Conservation (phyloP, 2,329 filamentous ascomycete species). For the Domatiomyces globalis region DNA sequence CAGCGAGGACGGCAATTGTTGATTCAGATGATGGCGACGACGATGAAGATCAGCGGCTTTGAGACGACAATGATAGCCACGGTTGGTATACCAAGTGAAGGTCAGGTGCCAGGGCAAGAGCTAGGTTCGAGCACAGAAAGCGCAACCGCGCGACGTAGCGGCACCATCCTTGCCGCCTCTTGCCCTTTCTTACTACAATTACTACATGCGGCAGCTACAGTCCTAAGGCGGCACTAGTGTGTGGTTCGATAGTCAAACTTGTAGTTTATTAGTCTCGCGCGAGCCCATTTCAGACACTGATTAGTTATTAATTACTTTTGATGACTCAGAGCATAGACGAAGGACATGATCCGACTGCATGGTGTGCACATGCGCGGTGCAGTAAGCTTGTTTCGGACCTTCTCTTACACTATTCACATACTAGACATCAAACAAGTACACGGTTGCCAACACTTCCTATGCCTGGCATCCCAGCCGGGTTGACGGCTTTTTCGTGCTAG, state of each 20-base stretch:
- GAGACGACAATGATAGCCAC: too few species aligned
- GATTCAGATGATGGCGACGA: background rate
- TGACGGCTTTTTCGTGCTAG: background rate
- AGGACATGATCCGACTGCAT: too few species aligned
- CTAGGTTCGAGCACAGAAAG: background rate
- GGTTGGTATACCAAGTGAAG: background rate
- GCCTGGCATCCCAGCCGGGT: background rate
- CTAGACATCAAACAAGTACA: background rate
- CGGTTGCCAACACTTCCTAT: background rate
- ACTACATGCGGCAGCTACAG: background rate
- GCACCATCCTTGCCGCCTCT: background rate
- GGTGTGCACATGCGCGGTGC: too few species aligned
- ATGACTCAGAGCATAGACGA: too few species aligned
- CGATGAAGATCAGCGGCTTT: background rate
- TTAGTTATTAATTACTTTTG: too few species aligned
- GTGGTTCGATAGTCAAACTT: too few species aligned
- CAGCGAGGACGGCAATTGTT: too few species aligned
- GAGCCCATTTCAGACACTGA: too few species aligned
- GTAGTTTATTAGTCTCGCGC: too few species aligned
- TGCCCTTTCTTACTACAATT: background rate
- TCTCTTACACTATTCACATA: background rate
- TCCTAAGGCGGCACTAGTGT: background rate
- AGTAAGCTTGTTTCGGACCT: background rate
- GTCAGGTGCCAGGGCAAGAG: slow-evolving; percentile 1
- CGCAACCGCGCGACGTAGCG: background rate